Evolutionary conservation across 768 basidiomycete species (phyloP).

Genomic region (Piloderma croceum): DNA sequence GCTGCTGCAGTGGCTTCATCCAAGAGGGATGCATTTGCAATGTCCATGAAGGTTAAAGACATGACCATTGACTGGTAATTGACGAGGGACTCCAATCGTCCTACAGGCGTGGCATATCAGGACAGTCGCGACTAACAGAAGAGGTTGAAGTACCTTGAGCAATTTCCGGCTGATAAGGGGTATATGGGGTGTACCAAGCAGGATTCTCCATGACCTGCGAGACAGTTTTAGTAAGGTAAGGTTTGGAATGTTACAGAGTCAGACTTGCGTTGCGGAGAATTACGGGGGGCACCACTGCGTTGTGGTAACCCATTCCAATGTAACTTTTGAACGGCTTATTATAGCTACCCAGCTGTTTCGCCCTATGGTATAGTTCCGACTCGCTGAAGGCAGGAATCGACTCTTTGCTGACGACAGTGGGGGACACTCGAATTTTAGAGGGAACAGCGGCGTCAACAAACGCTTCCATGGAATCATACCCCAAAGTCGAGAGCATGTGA

Average conservation of each 20-base stretch:
- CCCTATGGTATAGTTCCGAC: constrained; percentile 71
- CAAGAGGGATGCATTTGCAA: constrained; percentile 91
- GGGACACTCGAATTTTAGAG: constrained; percentile 64
- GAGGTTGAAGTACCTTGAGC: constrained; percentile 68
- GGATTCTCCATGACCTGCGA: constrained; percentile 93
- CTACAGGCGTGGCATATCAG: constrained; percentile 34
- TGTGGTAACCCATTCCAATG: constrained; percentile 98
- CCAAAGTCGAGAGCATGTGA: constrained; percentile 78
- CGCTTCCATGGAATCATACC: constrained; percentile 82
- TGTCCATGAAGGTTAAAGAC: constrained; percentile 90
- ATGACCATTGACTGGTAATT: constrained; percentile 97
- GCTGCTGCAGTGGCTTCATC: constrained; percentile 95
- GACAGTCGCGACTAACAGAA: constrained; percentile 1
- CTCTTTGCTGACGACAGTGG: constrained; percentile 53
- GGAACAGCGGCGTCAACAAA: constrained; percentile 86
- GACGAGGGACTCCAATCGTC: constrained; percentile 91
- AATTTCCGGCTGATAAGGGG: constrained; percentile 95
- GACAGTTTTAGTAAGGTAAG: too few species aligned
- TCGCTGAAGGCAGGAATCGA: constrained; percentile 79
- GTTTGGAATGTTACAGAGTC: too few species aligned
- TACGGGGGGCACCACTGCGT: constrained; percentile 91
- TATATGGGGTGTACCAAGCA: constrained; percentile 97
- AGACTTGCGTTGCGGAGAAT: constrained; percentile 80
- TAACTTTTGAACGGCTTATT: constrained; percentile 88
- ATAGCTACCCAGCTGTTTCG: constrained; percentile 66